phyloP scores from a whole-genome alignment of 2,329 filamentous ascomycete genomes.

The Colletotrichum siamense region DNA sequence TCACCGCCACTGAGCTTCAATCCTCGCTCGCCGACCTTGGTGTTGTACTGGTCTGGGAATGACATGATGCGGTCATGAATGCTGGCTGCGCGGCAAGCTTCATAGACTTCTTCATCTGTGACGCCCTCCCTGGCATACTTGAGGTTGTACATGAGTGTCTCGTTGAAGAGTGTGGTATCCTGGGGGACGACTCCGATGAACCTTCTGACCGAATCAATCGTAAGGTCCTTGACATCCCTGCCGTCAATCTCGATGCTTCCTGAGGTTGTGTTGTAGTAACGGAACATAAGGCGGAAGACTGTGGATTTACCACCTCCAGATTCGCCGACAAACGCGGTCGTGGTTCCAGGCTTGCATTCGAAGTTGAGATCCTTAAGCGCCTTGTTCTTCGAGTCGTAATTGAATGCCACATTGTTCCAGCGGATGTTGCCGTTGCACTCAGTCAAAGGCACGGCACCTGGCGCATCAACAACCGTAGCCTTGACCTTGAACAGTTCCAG shows the following conservation, averaged over 20 bases:
- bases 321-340: conserved; percentile 94
- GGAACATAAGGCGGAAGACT: conserved; percentile 92
- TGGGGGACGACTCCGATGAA: conserved; percentile 97
- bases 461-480: conserved; percentile 85
- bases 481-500: conserved; percentile 96
- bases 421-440: conserved; percentile 81
- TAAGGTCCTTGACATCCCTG: conserved; percentile 81
- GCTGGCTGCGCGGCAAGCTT: conserved; percentile 83
- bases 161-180: conserved; percentile 94
- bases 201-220: conserved; percentile 89
- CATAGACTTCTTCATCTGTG: conserved; percentile 81
- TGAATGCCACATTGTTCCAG: conserved; percentile 89
- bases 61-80: conserved; percentile 92
- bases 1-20: conserved; percentile 88
- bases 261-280: conserved; percentile 87
- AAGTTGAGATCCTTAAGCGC: conserved; percentile 86
- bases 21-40: conserved; percentile 90
- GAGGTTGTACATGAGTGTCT: conserved; percentile 93
- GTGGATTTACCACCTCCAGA: conserved; percentile 98
- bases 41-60: conserved; percentile 88
- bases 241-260: conserved; percentile 88
- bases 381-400: conserved; percentile 86
- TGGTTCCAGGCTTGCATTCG: conserved; percentile 86
- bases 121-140: conserved; percentile 85
- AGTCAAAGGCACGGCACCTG: conserved; percentile 65